Percentiles rank a stretch among this genome's conserved stretches.
These are phyloP conservation scores for Citrus unshiu DNA, from an alignment of 345 rosid genomes.

Conservation along the genomic window DNA sequence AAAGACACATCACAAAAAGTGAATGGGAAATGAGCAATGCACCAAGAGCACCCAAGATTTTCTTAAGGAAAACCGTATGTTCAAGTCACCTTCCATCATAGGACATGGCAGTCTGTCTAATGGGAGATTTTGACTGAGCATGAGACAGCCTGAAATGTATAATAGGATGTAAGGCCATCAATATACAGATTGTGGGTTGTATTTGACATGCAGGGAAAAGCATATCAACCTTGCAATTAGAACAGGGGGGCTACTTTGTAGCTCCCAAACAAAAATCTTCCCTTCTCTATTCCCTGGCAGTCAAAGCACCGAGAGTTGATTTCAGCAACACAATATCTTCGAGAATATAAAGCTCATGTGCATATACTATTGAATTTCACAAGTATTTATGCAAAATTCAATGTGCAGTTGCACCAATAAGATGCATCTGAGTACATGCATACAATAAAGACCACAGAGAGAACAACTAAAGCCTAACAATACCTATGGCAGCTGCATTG, in stretches of 20 bases:
- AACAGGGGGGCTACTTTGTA: slow-evolving; percentile 92
- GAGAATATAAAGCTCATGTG: background rate
- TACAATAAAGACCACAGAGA: background rate
- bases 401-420: background rate
- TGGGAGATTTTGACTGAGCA: slow-evolving; percentile 68
- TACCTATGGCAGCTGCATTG: slow-evolving; percentile 81
- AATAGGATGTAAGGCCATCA: slow-evolving; percentile 1
- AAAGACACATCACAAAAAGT: too few species aligned
- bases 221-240: slow-evolving; percentile 63
- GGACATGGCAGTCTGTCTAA: slow-evolving; percentile 96
- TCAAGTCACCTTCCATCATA: slow-evolving; percentile 69
- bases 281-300: slow-evolving; percentile 91
- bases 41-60: too few species aligned
- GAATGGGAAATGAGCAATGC: too few species aligned
- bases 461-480: background rate
- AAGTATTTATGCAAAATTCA: background rate
- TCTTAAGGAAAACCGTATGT: too few species aligned
- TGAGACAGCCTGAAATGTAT: slow-evolving; percentile 56
- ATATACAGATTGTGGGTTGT: background rate
- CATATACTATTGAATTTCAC: background rate
- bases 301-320: background rate
- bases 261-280: slow-evolving; percentile 92
- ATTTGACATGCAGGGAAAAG: background rate
- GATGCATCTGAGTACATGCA: background rate
- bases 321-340: background rate